Evolutionary conservation across 441 rosid genomes (phyloP).

Genomic region (Dalechampia spathulata): DNA sequence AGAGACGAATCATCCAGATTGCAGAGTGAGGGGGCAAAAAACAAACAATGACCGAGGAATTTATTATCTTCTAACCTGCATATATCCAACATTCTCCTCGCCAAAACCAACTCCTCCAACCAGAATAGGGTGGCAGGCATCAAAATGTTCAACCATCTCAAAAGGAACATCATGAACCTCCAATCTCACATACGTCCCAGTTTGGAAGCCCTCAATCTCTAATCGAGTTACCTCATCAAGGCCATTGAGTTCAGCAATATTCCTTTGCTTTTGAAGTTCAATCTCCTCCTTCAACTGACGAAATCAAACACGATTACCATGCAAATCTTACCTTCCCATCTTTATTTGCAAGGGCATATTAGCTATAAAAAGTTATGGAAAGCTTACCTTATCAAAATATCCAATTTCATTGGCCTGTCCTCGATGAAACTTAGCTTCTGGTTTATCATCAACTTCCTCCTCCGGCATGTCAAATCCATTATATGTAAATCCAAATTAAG

Average conservation of each 20-base stretch:
- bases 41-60: background rate
- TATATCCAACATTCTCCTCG: conserved; percentile 84
- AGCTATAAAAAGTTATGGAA: background rate
- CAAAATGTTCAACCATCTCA: conserved; percentile 91
- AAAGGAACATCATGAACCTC: conserved; percentile 87
- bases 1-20: background rate
- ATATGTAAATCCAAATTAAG: conserved; percentile 54
- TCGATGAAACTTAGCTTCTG: conserved; percentile 27
- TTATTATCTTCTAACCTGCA: conserved; percentile 65
- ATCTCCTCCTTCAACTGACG: conserved; percentile 80
- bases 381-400: conserved; percentile 60
- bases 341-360: background rate
- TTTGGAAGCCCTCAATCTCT: conserved; percentile 79
- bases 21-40: background rate
- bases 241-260: conserved; percentile 66
- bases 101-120: conserved; percentile 86
- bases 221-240: conserved; percentile 71
- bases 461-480: conserved; percentile 49
- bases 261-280: conserved; percentile 74
- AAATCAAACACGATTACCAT: conserved; percentile 15
- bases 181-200: conserved; percentile 78
- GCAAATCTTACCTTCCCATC: conserved; percentile 14
- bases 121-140: conserved; percentile 78
- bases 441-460: conserved; percentile 48
- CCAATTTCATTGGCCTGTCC: conserved; percentile 56